Evolutionary conservation across 768 basidiomycete genomes (phyloP).

Genomic region (Fomitopsis pulvina): DNA sequence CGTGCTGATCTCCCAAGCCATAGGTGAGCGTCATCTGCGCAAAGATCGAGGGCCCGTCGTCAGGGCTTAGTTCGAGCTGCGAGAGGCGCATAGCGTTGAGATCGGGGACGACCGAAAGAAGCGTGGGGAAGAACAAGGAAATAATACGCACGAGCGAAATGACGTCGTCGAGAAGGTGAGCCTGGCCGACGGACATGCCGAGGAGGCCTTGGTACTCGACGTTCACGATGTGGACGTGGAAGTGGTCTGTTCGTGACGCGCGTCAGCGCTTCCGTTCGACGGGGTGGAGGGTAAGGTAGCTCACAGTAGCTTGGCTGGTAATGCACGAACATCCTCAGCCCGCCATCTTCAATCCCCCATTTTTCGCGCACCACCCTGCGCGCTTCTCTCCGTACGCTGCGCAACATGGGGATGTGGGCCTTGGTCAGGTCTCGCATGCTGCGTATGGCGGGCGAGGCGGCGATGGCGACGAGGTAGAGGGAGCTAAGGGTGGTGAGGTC

Average conservation of each 20-base stretch:
- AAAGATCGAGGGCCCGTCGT: constrained; percentile 47
- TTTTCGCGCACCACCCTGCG: constrained; percentile 43
- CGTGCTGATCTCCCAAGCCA: constrained; percentile 77
- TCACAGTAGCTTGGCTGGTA: constrained; percentile 95
- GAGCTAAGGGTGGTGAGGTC: constrained; percentile 68
- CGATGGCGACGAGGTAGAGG: constrained; percentile 83
- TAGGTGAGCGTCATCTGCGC: constrained; percentile 77
- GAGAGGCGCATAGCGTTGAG: constrained; percentile 10
- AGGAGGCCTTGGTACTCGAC: constrained; percentile 50
- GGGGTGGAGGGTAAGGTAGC: constrained; percentile 21
- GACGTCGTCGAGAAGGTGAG: constrained; percentile 88
- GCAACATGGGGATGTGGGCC: constrained; percentile 60
- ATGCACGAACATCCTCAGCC: constrained; percentile 79
- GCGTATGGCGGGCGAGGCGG: constrained; percentile 50
- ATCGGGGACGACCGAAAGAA: neutral
- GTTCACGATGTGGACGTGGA: constrained; percentile 91
- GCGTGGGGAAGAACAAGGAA: neutral
- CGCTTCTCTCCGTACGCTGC: constrained; percentile 54
- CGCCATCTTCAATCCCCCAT: constrained; percentile 60
- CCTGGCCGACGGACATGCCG: constrained; percentile 84
- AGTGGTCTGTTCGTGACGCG: constrained; percentile 57
- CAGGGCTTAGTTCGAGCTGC: constrained; percentile 56
- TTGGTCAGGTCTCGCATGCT: constrained; percentile 72
- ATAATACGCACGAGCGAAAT: constrained; percentile 65
- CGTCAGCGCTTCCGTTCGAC: neutral